Evolutionary conservation across 2,329 filamentous ascomycete species (phyloP), one percentile per base, ranked within the genome.

Genomic region (Didymella keratinophila): DNA sequence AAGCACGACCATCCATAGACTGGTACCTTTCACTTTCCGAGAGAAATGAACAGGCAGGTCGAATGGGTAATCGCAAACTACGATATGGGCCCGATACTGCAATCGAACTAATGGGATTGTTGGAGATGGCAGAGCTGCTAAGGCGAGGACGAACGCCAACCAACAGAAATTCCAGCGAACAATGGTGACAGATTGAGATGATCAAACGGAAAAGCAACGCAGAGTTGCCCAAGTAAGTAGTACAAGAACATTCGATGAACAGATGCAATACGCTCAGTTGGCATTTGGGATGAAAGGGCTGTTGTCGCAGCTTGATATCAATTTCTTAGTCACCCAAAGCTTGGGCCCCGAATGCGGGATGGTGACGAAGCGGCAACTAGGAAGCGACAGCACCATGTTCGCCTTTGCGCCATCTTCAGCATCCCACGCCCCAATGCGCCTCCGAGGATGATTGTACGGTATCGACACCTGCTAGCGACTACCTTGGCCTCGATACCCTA

Each of bases 361-460:
- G 45, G 41, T 49, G 52, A 55, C 44, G 44, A 11, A 34, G 30
- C 23, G 52, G 50, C 45, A 48, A 36, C 54, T 20, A 44, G 41
- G 56, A 64, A 58, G 39, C 28, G 52, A 60, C 58, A 56, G 56
- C 53, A 63, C 47, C 37, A 51, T 60, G 56, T 57, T 63, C 51
- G 56, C 63, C 47, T 45, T 59, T 55, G 58, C 65, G 62, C 66
- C 67, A 63, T 63, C 63, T 44, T 56, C 43, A 54, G 50, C 58
- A 56, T 49, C 46, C 43, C 54, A 46, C 62, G 67, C 52, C 60
- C 60, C 66, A 61, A 76, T 77, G 73, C 64, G 60, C 59, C 63
- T 63, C 69, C 66, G 66, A 76, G 69, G 66, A 78, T 78, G 75
- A 77, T 76, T 76, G 73, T 77, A 66, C 70, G 74, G 63, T 73